Base-by-base conservation (phyloP, 148 eudicot genomes). In the Hydrangea macrophylla region DNA sequence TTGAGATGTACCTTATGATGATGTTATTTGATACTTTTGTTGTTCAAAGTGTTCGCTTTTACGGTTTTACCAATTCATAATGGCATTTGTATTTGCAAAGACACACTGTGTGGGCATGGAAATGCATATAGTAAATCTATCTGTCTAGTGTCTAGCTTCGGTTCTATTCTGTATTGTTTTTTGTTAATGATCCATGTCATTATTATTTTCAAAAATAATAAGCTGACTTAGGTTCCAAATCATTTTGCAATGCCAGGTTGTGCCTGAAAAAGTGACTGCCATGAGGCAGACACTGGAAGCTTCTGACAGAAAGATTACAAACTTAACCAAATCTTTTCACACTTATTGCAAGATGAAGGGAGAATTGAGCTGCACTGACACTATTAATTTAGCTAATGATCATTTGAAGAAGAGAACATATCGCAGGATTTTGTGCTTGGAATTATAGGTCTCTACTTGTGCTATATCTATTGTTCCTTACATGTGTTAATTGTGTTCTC, bases 361-460 rank as follows among this genome's bases (percentile, higher is more conserved):
- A 69, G 74, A 81, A 64, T 80, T 64, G 45, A 71, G 70, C 68
- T 36, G 69, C 67, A 64, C 33, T 22, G 85, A 82, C 32, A 75
- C 82, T 60, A 72, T 79, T 63, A 70, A 61, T 9, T 67, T 65
- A 58, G 82, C 75, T 58, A 79, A 79, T 65, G 74, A 77, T 69
- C 70, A 78, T 70, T 73, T 90, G 55, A 82, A 77, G 75, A 82
- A 81, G 80, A 90, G 69, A 79, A 70, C 78, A 37, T 76, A 78
- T 50, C 77, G 86, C 79, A 82, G 77, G 84, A 70, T 78, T 67
- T 65, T 82, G 62, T 91, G 79, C 70, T 71, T 76, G 58, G 84
- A 85, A 67, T 65, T 82, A 64, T 97, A 94, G 99, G 99, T 92
- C 58, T 55, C 2, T 33, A 18, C 24, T 56, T 18, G 61, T 70